phyloP scores from a whole-genome alignment of 345 rosid genomes.

The Pistacia atlantica region DNA sequence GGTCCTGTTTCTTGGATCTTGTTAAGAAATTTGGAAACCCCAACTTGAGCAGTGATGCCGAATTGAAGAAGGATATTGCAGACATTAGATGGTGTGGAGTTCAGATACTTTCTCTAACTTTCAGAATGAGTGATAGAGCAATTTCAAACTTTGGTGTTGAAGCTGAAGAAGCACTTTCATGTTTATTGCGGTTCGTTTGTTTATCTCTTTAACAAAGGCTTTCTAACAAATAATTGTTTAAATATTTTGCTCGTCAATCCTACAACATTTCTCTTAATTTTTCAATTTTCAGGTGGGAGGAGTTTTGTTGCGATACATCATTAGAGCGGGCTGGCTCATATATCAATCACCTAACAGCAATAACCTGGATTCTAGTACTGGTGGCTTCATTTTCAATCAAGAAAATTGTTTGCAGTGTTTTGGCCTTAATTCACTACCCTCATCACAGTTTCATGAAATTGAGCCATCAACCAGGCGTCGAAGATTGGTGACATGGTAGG shows the following conservation, averaged over 20 bases:
- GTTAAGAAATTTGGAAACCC: slow-evolving; percentile 35
- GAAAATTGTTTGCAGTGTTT: slow-evolving; percentile 37
- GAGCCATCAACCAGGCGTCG: slow-evolving; percentile 51
- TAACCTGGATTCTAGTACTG: slow-evolving; percentile 24
- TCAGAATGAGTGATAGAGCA: slow-evolving; percentile 56
- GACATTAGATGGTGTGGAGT: slow-evolving; percentile 72
- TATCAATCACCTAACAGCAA: slow-evolving; percentile 36
- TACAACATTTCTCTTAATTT: slow-evolving; percentile 19
- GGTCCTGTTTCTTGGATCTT: slow-evolving; percentile 81
- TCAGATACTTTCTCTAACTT: slow-evolving; percentile 53
- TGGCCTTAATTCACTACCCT: slow-evolving; percentile 33
- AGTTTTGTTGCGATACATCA: slow-evolving; percentile 75
- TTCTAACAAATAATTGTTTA: slow-evolving; percentile 9
- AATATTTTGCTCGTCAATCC: slow-evolving; percentile 8
- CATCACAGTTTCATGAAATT: slow-evolving; percentile 31
- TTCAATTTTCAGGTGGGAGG: slow-evolving; percentile 72
- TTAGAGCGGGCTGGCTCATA: slow-evolving; percentile 71
- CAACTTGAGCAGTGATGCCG: slow-evolving; percentile 17
- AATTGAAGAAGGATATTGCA: slow-evolving; percentile 36
- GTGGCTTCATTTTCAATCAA: slow-evolving; percentile 30
- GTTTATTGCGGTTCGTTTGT: slow-evolving; percentile 71
- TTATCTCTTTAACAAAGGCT: slow-evolving; percentile 12
- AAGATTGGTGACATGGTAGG: slow-evolving; percentile 53
- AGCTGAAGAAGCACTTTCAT: slow-evolving; percentile 56
- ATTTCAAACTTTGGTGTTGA: slow-evolving; percentile 44